phyloP scores from a whole-genome alignment of 495 filamentous ascomycete genomes.

The Tuber aestivum region DNA sequence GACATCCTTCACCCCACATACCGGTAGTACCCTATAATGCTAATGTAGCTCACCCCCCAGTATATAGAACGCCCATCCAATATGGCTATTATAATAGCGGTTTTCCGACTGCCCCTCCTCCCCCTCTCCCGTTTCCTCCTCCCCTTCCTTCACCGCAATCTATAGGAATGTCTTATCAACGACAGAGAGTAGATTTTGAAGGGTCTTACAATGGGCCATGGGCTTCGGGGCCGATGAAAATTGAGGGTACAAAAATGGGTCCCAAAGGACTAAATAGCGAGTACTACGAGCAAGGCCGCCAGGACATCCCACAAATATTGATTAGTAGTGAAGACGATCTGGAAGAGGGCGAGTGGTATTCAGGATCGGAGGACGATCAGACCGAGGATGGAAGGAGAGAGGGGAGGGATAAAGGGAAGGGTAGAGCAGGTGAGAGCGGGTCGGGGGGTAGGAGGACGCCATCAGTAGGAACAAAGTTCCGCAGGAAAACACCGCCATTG shows the following conservation, averaged over 20 bases:
- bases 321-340: constrained; percentile 9
- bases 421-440: constrained; percentile 1
- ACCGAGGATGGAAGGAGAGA: constrained; percentile 18
- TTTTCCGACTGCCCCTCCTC: constrained; percentile 12
- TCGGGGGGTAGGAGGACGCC: background rate
- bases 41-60: constrained; percentile 3
- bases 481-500: background rate
- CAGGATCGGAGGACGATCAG: background rate
- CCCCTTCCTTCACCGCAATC: constrained; percentile 6
- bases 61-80: background rate
- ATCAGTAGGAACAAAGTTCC: background rate
- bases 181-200: constrained; percentile 23
- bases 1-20: background rate
- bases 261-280: constrained; percentile 14
- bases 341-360: constrained; percentile 3
- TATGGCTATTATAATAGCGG: constrained; percentile 17
- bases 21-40: background rate
- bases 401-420: background rate
- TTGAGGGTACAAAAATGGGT: constrained; percentile 5
- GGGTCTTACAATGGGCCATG: constrained; percentile 18
- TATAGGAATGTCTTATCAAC: constrained; percentile 13
- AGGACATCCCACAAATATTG: background rate
- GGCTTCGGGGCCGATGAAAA: constrained; percentile 1
- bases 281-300: constrained; percentile 21
- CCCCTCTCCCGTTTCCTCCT: background rate